Conservation (phyloP, 306 rosid genomes). For the Gastrolobium bilobum region DNA sequence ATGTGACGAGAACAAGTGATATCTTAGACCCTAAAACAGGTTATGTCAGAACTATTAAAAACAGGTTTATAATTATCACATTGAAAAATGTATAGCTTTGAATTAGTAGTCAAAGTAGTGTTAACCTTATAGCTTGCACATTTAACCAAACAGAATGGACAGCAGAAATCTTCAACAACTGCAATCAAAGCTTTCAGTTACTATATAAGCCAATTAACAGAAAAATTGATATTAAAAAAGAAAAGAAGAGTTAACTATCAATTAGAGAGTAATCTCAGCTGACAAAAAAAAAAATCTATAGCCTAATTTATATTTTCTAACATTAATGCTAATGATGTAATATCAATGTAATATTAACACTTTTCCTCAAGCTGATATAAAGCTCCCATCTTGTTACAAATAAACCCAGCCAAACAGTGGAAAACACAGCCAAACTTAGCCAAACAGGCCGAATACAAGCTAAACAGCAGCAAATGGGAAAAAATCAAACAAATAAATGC, state of each 20-base stretch:
- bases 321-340: no score
- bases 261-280: constrained; percentile 11
- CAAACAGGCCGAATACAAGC: no score
- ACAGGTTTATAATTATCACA: constrained; percentile 36
- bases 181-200: constrained; percentile 57
- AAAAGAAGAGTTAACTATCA: not conserved
- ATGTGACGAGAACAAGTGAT: constrained; percentile 76
- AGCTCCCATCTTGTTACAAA: no score
- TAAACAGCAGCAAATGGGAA: not conserved
- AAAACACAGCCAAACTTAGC: no score
- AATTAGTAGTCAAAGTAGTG: constrained; percentile 25
- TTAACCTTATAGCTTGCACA: constrained; percentile 87
- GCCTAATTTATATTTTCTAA: not conserved
- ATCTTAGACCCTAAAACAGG: constrained; percentile 74
- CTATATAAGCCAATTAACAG: constrained; percentile 2
- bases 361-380: no score
- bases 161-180: constrained; percentile 85
- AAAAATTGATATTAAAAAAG: constrained; percentile 17
- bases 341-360: no score
- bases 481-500: constrained; percentile 8
- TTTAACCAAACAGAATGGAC: constrained; percentile 82
- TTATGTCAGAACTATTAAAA: constrained; percentile 40
- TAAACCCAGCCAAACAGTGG: no score
- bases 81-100: constrained; percentile 9
- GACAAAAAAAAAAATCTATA: not conserved